Evolutionary conservation across 2,329 filamentous ascomycete species (phyloP), one percentile per base, ranked within the genome.

Genomic region (Xylariaceae sp.): DNA sequence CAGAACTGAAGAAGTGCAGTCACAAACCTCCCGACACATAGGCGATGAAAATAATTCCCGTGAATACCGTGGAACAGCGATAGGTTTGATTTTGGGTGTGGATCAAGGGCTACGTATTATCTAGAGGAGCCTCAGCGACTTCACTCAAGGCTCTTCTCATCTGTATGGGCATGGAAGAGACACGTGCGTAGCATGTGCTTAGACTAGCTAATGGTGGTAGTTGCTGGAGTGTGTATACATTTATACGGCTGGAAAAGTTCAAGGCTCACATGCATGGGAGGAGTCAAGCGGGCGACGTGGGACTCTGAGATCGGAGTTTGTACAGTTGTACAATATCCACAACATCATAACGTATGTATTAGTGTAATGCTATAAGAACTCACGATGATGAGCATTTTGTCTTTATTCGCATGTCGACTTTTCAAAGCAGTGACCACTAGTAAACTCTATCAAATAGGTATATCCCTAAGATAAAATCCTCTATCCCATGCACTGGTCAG

Each of bases 301-400:
- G 60, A 64, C 64, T 61, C 58, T 60, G 45, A 61, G 58, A 62
- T 47, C 54, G 50, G 61, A 59, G 58, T 47, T 65, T 67, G 65
- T 70, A 68, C 64, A 56, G 50, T 67, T 71, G 70, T 72, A 71
- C 67, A 70, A 67, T 67, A 71, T 61, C 57, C 59, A 61, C 60
- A 44, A 59, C 39, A 61, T 61, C 59, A 63, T 61, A 64, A 63
- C 56, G 58, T 47, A 63, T 69, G 67, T 70, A 69, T 60, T 68
- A 70, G 61, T 70, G 67, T 67, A 70, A 67, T 68, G 61, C 52
- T 65, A 69, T 59, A 64, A 56, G 43, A 64, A 57, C 33, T 62
- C 36, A 60, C 28, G 56, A 56, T 62, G 53, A 64, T 43, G 52
- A 60, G 44, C 16, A 54, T 24, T 8, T 16, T 41, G 21, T 36